A percentile compares a stretch with the other conserved stretches of the same genome.
phyloP scores from a whole-genome alignment of 2,329 filamentous ascomycete species.

The Neoscytalidium dimidiatum region DNA sequence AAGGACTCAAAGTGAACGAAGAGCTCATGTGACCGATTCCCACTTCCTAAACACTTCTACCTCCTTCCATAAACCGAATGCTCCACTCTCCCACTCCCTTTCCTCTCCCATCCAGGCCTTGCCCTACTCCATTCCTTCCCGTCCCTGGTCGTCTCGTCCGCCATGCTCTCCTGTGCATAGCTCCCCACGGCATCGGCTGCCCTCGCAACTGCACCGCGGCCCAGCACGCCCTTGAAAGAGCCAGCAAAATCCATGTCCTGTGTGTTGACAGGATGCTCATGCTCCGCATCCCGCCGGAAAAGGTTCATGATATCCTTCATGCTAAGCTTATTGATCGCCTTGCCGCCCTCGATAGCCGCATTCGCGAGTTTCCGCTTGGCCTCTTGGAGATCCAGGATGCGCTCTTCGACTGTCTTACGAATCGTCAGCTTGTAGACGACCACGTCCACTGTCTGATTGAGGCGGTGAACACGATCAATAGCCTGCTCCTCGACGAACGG shows the following conservation, averaged over 20 bases:
- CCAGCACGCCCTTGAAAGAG: slow-evolving; percentile 11
- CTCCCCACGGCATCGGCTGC: slow-evolving; percentile 22
- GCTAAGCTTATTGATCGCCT: slow-evolving; percentile 78
- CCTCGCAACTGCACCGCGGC: background rate
- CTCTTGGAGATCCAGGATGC: slow-evolving; percentile 91
- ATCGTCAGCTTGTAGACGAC: slow-evolving; percentile 94
- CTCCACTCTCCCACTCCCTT: slow-evolving; percentile 35
- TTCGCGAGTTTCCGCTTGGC: slow-evolving; percentile 91
- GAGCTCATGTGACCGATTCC: background rate
- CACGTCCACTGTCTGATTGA: slow-evolving; percentile 94
- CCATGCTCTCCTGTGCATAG: slow-evolving; percentile 24
- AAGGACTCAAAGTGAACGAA: too few species aligned
- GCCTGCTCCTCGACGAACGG: slow-evolving; percentile 98
- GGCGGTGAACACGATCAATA: slow-evolving; percentile 96
- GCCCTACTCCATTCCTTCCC: slow-evolving; percentile 27
- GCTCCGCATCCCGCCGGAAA: slow-evolving; percentile 72
- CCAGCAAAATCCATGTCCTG: slow-evolving; percentile 1
- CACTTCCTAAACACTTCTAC: slow-evolving; percentile 26
- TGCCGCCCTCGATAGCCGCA: slow-evolving; percentile 82
- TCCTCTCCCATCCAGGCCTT: slow-evolving; percentile 33
- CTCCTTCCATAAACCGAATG: slow-evolving; percentile 46
- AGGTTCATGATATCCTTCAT: slow-evolving; percentile 92
- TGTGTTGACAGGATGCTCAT: slow-evolving; percentile 29
- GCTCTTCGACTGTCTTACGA: slow-evolving; percentile 82
- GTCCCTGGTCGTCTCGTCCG: slow-evolving; percentile 19